These are phyloP conservation scores for Phialemonium atrogriseum DNA, from an alignment of 2,329 filamentous ascomycete genomes.

Conservation along the genomic window DNA sequence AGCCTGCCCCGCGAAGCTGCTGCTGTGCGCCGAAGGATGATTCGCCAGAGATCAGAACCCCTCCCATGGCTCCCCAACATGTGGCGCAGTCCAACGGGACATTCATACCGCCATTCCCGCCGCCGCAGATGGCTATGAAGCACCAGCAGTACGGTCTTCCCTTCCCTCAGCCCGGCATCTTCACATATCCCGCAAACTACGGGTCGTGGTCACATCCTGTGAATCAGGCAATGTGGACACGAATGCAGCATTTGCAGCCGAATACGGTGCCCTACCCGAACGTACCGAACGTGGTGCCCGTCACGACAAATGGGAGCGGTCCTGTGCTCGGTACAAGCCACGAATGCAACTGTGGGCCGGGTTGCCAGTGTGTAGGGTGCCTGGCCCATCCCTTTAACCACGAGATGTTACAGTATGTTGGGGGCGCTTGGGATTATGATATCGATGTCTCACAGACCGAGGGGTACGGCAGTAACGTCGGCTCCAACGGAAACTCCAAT, in stretches of 20 bases:
- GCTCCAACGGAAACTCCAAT: not conserved
- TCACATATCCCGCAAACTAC: conserved; percentile 45
- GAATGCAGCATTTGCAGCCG: conserved; percentile 11
- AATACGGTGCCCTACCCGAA: not conserved
- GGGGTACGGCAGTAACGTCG: not conserved
- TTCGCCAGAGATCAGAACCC: conserved; percentile 6
- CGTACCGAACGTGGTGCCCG: conserved; percentile 4
- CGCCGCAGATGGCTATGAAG: conserved; percentile 23
- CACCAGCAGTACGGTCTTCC: conserved; percentile 30
- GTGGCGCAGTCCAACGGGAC: conserved; percentile 10
- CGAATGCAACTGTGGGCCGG: conserved; percentile 55
- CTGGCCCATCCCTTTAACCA: conserved; percentile 60
- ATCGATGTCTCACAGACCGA: conserved; percentile 1
- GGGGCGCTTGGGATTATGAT: conserved; percentile 10
- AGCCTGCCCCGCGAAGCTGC: conserved; percentile 19
- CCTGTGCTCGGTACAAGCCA: conserved; percentile 22
- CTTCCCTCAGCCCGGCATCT: conserved; percentile 36
- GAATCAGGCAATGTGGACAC: conserved; percentile 41
- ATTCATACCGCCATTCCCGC: conserved; percentile 25
- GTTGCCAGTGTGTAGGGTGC: conserved; percentile 61
- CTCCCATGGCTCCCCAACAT: conserved; percentile 1
- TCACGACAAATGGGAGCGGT: conserved; percentile 4
- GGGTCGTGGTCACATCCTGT: conserved; percentile 47
- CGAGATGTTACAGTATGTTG: conserved; percentile 35
- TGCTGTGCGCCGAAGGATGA: conserved; percentile 26